Percentiles rank a stretch among this genome's conserved stretches.
Conservation (phyloP, 441 rosid species). For the Croton laevigatus region DNA sequence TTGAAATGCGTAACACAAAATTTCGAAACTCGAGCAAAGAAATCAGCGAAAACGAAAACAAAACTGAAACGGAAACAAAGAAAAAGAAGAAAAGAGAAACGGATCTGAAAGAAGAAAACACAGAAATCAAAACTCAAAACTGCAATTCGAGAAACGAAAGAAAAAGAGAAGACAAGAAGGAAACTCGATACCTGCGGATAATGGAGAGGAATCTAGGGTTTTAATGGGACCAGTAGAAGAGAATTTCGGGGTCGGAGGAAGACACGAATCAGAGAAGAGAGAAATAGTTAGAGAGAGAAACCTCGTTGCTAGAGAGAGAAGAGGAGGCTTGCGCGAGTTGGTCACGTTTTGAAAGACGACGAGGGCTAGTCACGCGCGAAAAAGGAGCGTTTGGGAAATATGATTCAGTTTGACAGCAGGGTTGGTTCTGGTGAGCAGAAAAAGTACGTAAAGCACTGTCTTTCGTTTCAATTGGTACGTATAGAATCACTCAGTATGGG, state of each 20-base stretch:
- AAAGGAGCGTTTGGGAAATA: background rate
- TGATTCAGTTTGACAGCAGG: background rate
- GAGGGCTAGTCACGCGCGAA: background rate
- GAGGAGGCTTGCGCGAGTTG: slow-evolving; percentile 14
- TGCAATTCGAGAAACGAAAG: background rate
- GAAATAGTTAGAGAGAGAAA: slow-evolving; percentile 2
- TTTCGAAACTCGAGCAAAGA: background rate
- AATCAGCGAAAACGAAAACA: background rate
- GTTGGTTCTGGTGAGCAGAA: slow-evolving; percentile 15
- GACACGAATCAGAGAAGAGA: slow-evolving; percentile 21
- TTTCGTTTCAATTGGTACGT: slow-evolving; percentile 30
- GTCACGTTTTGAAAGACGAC: slow-evolving; percentile 8
- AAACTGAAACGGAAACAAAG: background rate
- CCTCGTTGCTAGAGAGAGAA: background rate
- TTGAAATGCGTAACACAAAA: background rate
- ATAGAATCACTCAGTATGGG: background rate
- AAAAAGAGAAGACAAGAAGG: background rate
- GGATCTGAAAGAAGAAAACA: slow-evolving; percentile 21
- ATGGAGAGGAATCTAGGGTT: slow-evolving; percentile 44
- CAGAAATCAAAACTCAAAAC: slow-evolving; percentile 3
- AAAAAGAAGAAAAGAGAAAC: slow-evolving; percentile 10
- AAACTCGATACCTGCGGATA: slow-evolving; percentile 29
- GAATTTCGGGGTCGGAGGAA: slow-evolving; percentile 3
- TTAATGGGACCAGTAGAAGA: slow-evolving; percentile 9
- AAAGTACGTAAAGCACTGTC: slow-evolving; percentile 30